A percentile compares a stretch with the other conserved stretches of the same genome.
These are phyloP conservation scores for Mimosa pudica DNA, from an alignment of 306 rosid genomes.

Conservation along the genomic window DNA sequence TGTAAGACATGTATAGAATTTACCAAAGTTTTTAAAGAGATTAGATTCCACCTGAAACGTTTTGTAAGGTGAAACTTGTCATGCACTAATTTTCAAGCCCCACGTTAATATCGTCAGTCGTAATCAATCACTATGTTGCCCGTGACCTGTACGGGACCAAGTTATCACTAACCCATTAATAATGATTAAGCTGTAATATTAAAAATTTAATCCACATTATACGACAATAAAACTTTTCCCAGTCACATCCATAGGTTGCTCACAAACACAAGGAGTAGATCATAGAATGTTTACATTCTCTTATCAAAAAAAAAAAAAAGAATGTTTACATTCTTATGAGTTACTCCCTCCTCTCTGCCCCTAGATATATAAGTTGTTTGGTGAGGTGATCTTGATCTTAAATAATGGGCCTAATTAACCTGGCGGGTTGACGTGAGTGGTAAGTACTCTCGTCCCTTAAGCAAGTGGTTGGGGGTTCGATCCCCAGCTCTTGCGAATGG, in stretches of 20 bases:
- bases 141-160: constrained; percentile 13
- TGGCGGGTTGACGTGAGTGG: too few relatives aligned
- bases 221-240: background rate
- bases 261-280: too few relatives aligned
- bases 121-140: constrained; percentile 9
- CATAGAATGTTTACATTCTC: too few relatives aligned
- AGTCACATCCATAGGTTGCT: background rate
- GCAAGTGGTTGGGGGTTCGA: too few relatives aligned
- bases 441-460: too few relatives aligned
- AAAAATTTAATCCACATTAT: constrained; percentile 2
- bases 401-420: too few relatives aligned
- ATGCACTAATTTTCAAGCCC: background rate
- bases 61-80: constrained; percentile 1
- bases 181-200: background rate
- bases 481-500: too few relatives aligned
- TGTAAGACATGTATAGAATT: constrained; percentile 15
- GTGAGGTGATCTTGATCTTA: too few relatives aligned
- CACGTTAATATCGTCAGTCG: background rate
- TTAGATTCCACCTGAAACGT: constrained; percentile 26
- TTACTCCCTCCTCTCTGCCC: too few relatives aligned
- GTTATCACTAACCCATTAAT: background rate
- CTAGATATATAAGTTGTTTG: too few relatives aligned
- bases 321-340: too few relatives aligned
- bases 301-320: too few relatives aligned
- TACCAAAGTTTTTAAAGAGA: constrained; percentile 20